Evolutionary conservation across 495 filamentous ascomycete species (phyloP), one percentile per base, ranked within the genome.

Genomic region (Parathielavia appendiculata): DNA sequence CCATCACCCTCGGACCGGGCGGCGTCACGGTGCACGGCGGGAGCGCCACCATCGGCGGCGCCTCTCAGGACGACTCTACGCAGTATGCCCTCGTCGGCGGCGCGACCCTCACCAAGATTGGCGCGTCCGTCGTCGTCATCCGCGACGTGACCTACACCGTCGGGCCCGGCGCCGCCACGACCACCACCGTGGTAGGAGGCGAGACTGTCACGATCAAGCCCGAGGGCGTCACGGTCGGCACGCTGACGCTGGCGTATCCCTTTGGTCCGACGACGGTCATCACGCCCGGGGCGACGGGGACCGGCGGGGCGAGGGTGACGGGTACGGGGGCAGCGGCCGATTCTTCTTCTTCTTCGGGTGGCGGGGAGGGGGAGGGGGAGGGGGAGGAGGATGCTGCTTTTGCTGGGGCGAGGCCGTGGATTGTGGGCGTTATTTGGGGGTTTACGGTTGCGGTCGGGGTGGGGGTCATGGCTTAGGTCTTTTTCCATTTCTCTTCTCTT

Each of bases 51-150:
- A 56, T 80, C 0, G 76, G 75, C 22, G 78, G 77, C 0, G 23
- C n/a, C n/a, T n/a, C 57, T 6, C 55, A 39, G 11, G 47, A 51
- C 2, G 72, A 71, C 8, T 59, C 69, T 8, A 78, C 76, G 14
- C 66, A 70, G 32, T 73, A 73, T 45, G 73, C 67, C 3, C 63
- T 80, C 13, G 72, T 74, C 4, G 79, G 79, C 36, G 79, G 79
- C 12, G 73, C 73, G 9, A 75, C 75, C 5, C 63, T 81, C 35
- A 76, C 78, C 5, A 71, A 76, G 56, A 57, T 81, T 30, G 79
- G 77, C 26, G 63, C 76, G 0, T 77, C 76, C 6, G 67, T 78
- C 5, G 78, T 81, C 6, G 73, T 83, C 10, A 66, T 85, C 40
- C 58, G 66, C n/a, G 71, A 72, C 10, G 54, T 60, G 3, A 80